Evolutionary conservation across 192 early-diverging fungal genomes (phyloP), one percentile per base, ranked within the genome.

Genomic region (Mortierella claussenii): DNA sequence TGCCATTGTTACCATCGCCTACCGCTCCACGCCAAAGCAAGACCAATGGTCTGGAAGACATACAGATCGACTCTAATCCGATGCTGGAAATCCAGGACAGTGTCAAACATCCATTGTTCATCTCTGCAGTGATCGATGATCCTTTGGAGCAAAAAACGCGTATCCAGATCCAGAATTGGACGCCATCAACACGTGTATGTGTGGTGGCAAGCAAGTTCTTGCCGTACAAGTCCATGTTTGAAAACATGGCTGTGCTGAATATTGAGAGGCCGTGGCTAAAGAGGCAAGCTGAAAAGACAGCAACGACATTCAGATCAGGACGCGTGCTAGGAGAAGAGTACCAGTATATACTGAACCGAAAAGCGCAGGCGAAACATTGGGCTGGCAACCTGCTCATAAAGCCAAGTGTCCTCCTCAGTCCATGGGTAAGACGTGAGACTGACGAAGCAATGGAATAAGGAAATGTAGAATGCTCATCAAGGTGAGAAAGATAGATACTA

Each of bases 341-440:
- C 43, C 82, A 86, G 37, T 86, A 86, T 49, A 80, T 86, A 7
- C n/a, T 86, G 51, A 80, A 86, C 20, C 68, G 84, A 40, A 76
- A 48, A 52, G 57, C 68, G 9, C 79, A 69, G 24, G 44, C 65
- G 3, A 69, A 60, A 1, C 80, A 83, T 53, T 83, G 79, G 80
- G 64, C 69, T 3, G 82, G 81, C 7, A 81, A 73, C 28, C 60
- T 78, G 15, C 57, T 86, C 13, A 52, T 63, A 1, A 80, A 86
- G 32, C 84, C 84, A 2, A 71, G 82, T 18, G 44, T 82, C 20
- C 24, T 86, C 13, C 32, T 86, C 21, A 69, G 64, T 10, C 83
- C 83, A 27, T 59, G 68, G 62, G 83, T 84, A 73, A n/a, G n/a
- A n/a, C n/a, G n/a, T n/a, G n/a, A n/a, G n/a, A n/a, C n/a, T n/a